Evolutionary conservation across 2,329 filamentous ascomycete genomes (phyloP).

Genomic region (Aspergillus intermedius): DNA sequence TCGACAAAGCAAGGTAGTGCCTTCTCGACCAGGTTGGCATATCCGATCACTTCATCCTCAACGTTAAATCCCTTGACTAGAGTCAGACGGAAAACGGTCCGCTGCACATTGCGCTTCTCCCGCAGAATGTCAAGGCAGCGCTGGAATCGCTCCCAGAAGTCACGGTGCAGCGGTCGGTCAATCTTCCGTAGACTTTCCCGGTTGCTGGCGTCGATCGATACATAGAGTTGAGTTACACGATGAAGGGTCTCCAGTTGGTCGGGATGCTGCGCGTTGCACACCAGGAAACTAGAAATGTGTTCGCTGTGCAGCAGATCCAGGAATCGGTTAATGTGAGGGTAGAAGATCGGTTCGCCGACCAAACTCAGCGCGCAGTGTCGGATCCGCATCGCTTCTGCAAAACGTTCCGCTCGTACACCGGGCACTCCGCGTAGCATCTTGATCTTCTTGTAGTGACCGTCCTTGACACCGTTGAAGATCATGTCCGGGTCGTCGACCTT

Average conservation of each 20-base stretch:
- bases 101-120: constrained; percentile 73
- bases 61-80: constrained; percentile 98
- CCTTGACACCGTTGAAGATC: constrained; percentile 86
- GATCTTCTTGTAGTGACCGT: constrained; percentile 93
- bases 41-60: constrained; percentile 84
- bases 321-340: constrained; percentile 94
- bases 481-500: constrained; percentile 82
- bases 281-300: constrained; percentile 86
- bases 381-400: constrained; percentile 86
- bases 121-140: constrained; percentile 83
- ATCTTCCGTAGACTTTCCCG: constrained; percentile 80
- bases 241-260: constrained; percentile 76
- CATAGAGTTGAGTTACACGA: constrained; percentile 90
- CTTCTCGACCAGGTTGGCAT: constrained; percentile 79
- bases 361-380: constrained; percentile 86
- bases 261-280: constrained; percentile 95
- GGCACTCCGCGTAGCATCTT: constrained; percentile 94
- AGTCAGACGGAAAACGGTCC: constrained; percentile 90
- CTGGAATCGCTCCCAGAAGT: constrained; percentile 96
- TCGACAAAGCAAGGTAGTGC: constrained; percentile 89
- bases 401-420: constrained; percentile 84
- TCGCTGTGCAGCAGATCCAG: constrained; percentile 74
- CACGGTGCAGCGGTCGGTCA: constrained; percentile 83
- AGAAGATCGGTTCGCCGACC: constrained; percentile 98
- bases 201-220: constrained; percentile 92